Percentiles rank a stretch among this genome's conserved stretches.
Evolutionary conservation across 2,329 filamentous ascomycete species (phyloP).

Genomic region (Cercospora berteroae): DNA sequence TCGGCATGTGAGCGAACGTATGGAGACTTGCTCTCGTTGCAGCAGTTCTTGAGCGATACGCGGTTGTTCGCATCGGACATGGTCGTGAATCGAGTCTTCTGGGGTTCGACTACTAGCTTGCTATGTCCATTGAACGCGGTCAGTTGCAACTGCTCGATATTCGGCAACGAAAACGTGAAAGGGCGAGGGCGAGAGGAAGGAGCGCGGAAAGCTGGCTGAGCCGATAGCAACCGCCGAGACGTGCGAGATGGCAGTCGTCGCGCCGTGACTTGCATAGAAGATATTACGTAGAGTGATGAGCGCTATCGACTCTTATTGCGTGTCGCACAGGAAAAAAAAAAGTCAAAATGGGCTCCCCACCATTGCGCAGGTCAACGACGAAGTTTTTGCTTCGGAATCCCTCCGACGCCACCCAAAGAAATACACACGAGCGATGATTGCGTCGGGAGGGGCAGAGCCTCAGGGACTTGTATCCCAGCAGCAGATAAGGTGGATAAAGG

Average conservation of each 20-base stretch:
- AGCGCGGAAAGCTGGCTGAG: constrained; percentile 2
- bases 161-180: neutral
- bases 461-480: constrained; percentile 1
- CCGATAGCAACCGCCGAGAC: constrained; percentile 9
- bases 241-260: constrained; percentile 1
- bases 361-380: constrained; percentile 4
- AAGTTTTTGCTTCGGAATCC: constrained; percentile 1
- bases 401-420: constrained; percentile 1
- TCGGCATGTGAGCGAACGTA: constrained; percentile 72
- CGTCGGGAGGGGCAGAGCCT: constrained; percentile 2
- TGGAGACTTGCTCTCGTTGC: constrained; percentile 62
- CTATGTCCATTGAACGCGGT: constrained; percentile 8
- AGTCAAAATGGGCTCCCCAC: constrained; percentile 9
- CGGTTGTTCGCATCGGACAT: constrained; percentile 18
- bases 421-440: neutral
- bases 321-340: constrained; percentile 8
- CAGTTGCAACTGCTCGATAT: neutral
- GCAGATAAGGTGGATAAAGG: neutral
- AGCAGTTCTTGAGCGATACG: constrained; percentile 50
- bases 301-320: neutral
- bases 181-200: neutral
- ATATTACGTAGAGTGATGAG: neutral
- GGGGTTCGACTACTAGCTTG: neutral
- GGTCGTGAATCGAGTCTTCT: constrained; percentile 5
- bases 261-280: constrained; percentile 2